A percentile compares a stretch with the other conserved stretches of the same genome.
Evolutionary conservation across 1,284 basidiomycete species (phyloP).

Genomic region (Xerocomus amazonicus): DNA sequence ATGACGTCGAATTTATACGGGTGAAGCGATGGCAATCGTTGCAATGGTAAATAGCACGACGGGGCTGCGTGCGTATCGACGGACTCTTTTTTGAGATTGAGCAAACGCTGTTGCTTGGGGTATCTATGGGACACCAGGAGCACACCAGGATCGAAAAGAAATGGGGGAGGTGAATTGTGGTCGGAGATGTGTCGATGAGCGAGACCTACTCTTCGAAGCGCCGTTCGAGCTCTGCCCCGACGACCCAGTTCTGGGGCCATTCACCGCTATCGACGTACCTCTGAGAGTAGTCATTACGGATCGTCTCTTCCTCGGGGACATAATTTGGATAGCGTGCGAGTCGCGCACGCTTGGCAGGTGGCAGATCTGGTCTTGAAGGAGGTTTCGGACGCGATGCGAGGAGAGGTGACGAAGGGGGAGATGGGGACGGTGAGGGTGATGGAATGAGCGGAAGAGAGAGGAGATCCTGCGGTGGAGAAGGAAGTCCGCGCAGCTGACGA

Average conservation of each 20-base stretch:
- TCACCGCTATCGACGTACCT: slow-evolving; percentile 87
- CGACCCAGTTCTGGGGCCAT: slow-evolving; percentile 88
- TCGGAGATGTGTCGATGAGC: background rate
- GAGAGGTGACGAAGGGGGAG: slow-evolving; percentile 46
- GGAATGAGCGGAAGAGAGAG: slow-evolving; percentile 48
- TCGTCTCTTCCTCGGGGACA: slow-evolving; percentile 87
- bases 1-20: slow-evolving; percentile 89
- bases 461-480: slow-evolving; percentile 38
- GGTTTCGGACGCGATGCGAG: slow-evolving; percentile 36
- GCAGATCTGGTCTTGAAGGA: slow-evolving; percentile 50
- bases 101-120: slow-evolving; percentile 82
- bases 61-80: slow-evolving; percentile 61
- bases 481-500: slow-evolving; percentile 37
- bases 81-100: slow-evolving; percentile 73
- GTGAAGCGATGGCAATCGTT: slow-evolving; percentile 50
- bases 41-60: slow-evolving; percentile 65
- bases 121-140: slow-evolving; percentile 51
- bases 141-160: background rate
- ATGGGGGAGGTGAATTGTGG: background rate
- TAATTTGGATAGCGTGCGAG: slow-evolving; percentile 70
- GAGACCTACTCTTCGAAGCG: slow-evolving; percentile 87
- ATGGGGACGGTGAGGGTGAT: slow-evolving; percentile 44
- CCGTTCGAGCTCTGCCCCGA: slow-evolving; percentile 79
- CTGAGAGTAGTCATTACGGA: slow-evolving; percentile 92
- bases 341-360: slow-evolving; percentile 68